phyloP scores from a whole-genome alignment of 257 asterid species.

The Phtheirospermum japonicum region DNA sequence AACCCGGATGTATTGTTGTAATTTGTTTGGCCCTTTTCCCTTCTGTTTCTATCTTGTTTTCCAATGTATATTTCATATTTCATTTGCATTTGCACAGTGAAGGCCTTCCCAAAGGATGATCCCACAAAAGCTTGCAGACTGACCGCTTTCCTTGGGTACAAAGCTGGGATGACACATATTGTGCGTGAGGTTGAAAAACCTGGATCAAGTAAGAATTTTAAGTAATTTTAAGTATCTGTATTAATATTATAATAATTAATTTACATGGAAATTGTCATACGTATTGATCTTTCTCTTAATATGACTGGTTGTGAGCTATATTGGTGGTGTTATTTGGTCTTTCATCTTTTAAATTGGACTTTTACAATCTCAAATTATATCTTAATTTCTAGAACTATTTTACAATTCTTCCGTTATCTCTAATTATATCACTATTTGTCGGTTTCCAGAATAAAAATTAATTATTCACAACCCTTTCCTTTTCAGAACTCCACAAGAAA shows the following conservation, averaged over 20 bases:
- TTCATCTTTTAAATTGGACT: too few relatives aligned
- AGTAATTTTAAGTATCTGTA: not conserved
- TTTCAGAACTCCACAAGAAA: slow-evolving; percentile 76
- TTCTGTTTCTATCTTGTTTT: not conserved
- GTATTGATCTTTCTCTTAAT: too few relatives aligned
- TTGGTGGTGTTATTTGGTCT: too few relatives aligned
- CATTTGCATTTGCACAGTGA: slow-evolving; percentile 45
- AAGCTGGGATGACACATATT: slow-evolving; percentile 91
- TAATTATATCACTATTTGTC: too few relatives aligned
- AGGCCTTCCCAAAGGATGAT: slow-evolving; percentile 80
- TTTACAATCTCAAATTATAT: too few relatives aligned
- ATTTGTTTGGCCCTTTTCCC: not conserved
- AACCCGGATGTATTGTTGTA: too few relatives aligned
- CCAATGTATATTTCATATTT: not conserved
- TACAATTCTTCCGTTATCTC: too few relatives aligned
- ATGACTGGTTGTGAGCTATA: too few relatives aligned
- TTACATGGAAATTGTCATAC: too few relatives aligned
- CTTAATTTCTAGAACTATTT: too few relatives aligned
- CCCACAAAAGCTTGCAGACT: slow-evolving; percentile 55
- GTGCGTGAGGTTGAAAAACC: slow-evolving; percentile 89
- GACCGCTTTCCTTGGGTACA: slow-evolving; percentile 81
- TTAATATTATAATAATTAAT: not conserved
- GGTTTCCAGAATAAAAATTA: not conserved
- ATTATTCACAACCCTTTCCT: not conserved
- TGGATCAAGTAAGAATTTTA: slow-evolving; percentile 59